These are phyloP conservation scores for Cicer chorassanicum DNA, from an alignment of 306 rosid species.

Conservation along the genomic window DNA sequence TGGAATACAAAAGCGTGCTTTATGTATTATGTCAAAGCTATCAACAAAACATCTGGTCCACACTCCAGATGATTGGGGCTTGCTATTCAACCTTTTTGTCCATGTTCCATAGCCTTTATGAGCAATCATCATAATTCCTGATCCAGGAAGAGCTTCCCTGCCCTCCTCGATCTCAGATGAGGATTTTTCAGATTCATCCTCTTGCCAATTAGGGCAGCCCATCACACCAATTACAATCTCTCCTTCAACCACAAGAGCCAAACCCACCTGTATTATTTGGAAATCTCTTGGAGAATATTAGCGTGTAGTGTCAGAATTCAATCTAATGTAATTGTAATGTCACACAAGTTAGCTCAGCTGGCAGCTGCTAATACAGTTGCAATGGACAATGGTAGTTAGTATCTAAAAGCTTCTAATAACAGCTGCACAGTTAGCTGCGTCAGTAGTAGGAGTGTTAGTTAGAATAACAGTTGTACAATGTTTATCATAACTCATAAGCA, in stretches of 20 bases:
- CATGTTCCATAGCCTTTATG: slow-evolving; percentile 81
- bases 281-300: slow-evolving; percentile 30
- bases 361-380: background rate
- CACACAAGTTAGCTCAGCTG: slow-evolving; percentile 4
- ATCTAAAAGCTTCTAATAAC: background rate
- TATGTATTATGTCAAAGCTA: slow-evolving; percentile 50
- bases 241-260: slow-evolving; percentile 92
- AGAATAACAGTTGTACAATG: slow-evolving; percentile 9
- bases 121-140: slow-evolving; percentile 79
- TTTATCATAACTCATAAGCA: slow-evolving; percentile 5
- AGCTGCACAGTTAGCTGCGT: slow-evolving; percentile 3
- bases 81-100: slow-evolving; percentile 60
- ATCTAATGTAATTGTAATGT: slow-evolving; percentile 6
- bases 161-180: slow-evolving; percentile 48
- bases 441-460: background rate
- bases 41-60: slow-evolving; percentile 83
- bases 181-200: slow-evolving; percentile 51
- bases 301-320: slow-evolving; percentile 10
- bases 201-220: slow-evolving; percentile 92
- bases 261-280: slow-evolving; percentile 70
- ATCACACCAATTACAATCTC: slow-evolving; percentile 76
- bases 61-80: slow-evolving; percentile 42
- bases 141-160: slow-evolving; percentile 47
- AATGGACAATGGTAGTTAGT: background rate
- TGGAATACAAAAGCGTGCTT: slow-evolving; percentile 69